Base-by-base conservation (phyloP, 2,329 filamentous ascomycete genomes). In the Fusarium staphyleae region DNA sequence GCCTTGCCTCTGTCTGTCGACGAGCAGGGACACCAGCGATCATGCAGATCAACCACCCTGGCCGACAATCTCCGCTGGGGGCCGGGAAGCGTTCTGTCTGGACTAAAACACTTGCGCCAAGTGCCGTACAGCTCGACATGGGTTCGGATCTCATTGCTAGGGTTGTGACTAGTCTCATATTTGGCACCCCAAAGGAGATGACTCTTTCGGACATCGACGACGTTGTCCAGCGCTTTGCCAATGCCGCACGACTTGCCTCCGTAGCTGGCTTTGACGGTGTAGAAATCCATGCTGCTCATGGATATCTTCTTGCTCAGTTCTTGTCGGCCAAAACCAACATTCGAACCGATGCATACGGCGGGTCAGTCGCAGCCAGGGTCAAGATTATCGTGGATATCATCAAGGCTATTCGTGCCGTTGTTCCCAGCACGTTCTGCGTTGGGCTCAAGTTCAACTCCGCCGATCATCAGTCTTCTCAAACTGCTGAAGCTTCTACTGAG, bases 121-220 rank as follows among this genome's bases (percentile, higher is more conserved):
- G 75, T 26, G 66, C 80, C 0, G 66, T 82, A 0, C 70, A 74
- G 1, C 41, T 83, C 12, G 60, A 73, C 3, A 63, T 82, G 7
- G 79, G 79, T 0, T 29, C 67, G 0, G 72, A 75, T 0, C 12
- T 75, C 3, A 3, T 80, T 3, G 68, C 75, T 0, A 61, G 57
- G 14, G 15, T 75, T 2, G 28, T 72, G 0, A 67, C 66, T 3
- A 45, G 47, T 0, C n/a, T 82, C 1, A 33, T 77, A 0, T 81
- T 83, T 46, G 80, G 82, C 3, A 80, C 77, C 1, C 85, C 86
- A 0, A 76, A 78, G 36, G 85, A 78, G 44, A 84, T 88, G 81
- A 81, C 75, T 0, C 22, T 69, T 1, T 66, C 68, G 0, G 85
- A 88, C 32, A 85, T 88, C 35, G 72, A 79, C 14, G 71, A 75